phyloP scores from a whole-genome alignment of 148 eudicot species.

The Cornus florida region DNA sequence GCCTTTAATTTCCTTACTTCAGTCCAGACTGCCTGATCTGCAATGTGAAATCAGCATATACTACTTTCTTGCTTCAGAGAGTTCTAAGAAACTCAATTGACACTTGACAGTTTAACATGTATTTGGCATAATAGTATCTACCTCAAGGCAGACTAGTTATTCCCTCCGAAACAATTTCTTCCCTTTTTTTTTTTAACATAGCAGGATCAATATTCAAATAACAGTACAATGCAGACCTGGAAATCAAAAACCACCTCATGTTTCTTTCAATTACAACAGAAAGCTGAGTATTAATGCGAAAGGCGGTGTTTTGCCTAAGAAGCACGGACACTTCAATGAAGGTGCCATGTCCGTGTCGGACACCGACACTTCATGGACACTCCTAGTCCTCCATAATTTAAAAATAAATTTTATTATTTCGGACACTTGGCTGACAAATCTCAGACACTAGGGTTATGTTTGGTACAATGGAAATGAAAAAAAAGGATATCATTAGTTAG shows the following conservation, averaged over 20 bases:
- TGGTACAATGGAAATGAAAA: too few relatives aligned
- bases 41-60: not conserved
- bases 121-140: not conserved
- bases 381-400: too few relatives aligned
- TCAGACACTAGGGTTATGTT: too few relatives aligned
- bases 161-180: not conserved
- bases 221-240: not conserved
- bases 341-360: not conserved
- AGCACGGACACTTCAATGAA: not conserved
- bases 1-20: not conserved
- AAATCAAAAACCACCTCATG: not conserved
- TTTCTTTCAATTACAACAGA: not conserved
- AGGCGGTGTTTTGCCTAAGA: not conserved
- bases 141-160: not conserved
- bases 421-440: too few relatives aligned
- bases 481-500: too few relatives aligned
- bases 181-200: not conserved
- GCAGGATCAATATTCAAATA: not conserved
- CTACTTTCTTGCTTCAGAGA: not conserved
- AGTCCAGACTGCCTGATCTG: not conserved
- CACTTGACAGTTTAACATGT: not conserved
- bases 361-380: too few relatives aligned
- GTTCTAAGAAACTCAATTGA: not conserved
- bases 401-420: too few relatives aligned
- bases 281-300: not conserved